Base-by-base conservation (phyloP, 2,329 filamentous ascomycete genomes). In the Pleoardoris graminearum region DNA sequence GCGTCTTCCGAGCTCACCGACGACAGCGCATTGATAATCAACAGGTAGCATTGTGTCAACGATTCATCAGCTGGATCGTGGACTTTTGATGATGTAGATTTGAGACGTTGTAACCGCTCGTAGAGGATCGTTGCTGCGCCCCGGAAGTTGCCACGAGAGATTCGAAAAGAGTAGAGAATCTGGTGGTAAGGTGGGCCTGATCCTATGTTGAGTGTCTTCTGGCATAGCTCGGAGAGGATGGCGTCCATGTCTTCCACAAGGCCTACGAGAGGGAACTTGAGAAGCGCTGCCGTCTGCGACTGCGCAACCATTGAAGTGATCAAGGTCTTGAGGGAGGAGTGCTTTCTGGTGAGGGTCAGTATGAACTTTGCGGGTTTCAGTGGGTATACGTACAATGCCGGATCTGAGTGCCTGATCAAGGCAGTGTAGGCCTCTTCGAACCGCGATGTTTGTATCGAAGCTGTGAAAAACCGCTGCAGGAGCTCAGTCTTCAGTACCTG, bases 1-100 rank as follows among this genome's bases (percentile, higher is more conserved):
- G 87, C 88, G 66, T 96, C 89, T 57, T 90, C 85, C 52, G 86
- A 79, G 43, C 89, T 85, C 35, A 97, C 91, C 58, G 91, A 96
- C 60, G 89, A 90, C 55, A 99, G 79, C 1, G 91, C 87, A 70
- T 99, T 99, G 77, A 99, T 96, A 38, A 99, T 82, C 55, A 91
- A 82, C n/a, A 97, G 78, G 65, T 96, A 94, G 66, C 90, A 88
- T 61, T 89, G 84, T 41, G 87, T 85, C 27, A 85, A 68, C 32
- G 79, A 79, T 53, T 82, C 80, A 55, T 82, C 82, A 41, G 80
- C 77, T 1, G 77, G 75, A 53, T 69, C 60, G 67, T 75, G 62
- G 55, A 72, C 54, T 56, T 69, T 69, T 19, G 72, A 75, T 7
- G 68, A 68, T 4, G 71, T 72, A 3, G 68, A 64, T 32, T 77